Percentiles rank a stretch among this genome's conserved stretches.
Conservation (phyloP, 2,329 filamentous ascomycete genomes). For the Claviceps cyperi region DNA sequence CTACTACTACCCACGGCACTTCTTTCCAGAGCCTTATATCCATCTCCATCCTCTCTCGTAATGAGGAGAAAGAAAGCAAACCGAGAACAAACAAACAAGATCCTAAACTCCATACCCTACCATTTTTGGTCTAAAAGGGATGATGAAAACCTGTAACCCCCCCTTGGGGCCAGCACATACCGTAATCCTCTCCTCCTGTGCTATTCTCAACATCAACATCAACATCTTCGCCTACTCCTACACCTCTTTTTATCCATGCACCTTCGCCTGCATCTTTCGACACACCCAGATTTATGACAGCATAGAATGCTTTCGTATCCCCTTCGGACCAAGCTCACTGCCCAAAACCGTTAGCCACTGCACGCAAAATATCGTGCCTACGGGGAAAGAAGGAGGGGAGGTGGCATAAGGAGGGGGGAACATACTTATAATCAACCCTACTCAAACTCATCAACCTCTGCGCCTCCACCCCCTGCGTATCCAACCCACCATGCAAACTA, state of each 20-base stretch:
- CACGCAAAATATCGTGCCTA: neutral
- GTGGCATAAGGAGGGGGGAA: constrained; percentile 6
- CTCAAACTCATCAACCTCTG: constrained; percentile 42
- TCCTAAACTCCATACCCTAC: too few relatives aligned
- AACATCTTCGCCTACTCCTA: too few relatives aligned
- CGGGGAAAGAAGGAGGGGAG: neutral
- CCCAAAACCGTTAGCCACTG: neutral
- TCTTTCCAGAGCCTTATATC: too few relatives aligned
- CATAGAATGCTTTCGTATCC: constrained; percentile 38
- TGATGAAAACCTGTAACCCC: too few relatives aligned
- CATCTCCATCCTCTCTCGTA: too few relatives aligned
- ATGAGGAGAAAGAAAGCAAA: too few relatives aligned
- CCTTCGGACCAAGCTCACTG: constrained; percentile 41
- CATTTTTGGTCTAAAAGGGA: too few relatives aligned
- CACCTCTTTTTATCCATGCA: neutral
- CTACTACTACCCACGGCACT: too few relatives aligned
- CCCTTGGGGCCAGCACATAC: too few relatives aligned
- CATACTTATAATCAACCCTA: constrained; percentile 48
- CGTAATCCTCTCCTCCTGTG: too few relatives aligned
- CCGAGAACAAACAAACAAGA: too few relatives aligned
- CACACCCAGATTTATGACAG: constrained; percentile 18
- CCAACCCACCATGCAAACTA: constrained; percentile 41
- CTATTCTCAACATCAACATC: too few relatives aligned
- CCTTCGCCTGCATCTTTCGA: neutral
- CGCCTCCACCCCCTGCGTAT: constrained; percentile 34